These are phyloP conservation scores for Stereum hirsutum DNA, from an alignment of 1,284 basidiomycete species.

Conservation along the genomic window DNA sequence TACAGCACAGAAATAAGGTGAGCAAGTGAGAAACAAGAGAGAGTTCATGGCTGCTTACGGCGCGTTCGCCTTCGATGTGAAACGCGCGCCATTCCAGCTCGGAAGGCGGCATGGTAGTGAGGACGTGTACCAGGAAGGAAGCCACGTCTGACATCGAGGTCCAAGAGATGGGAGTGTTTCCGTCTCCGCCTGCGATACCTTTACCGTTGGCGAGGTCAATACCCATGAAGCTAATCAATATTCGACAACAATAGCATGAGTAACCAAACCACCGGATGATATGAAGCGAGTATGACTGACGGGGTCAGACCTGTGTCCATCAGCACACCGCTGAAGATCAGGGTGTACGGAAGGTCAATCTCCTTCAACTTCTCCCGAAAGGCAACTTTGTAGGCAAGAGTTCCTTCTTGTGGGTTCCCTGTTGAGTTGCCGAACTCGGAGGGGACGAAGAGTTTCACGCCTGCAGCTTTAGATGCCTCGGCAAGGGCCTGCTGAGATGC, in stretches of 20 bases:
- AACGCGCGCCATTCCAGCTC: constrained; percentile 22
- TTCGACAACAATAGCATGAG: too few relatives aligned
- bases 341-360: constrained; percentile 22
- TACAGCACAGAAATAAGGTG: background rate
- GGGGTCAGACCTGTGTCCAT: constrained; percentile 10
- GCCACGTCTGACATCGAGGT: constrained; percentile 24
- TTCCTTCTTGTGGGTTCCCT: constrained; percentile 17
- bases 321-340: constrained; percentile 22
- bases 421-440: constrained; percentile 25
- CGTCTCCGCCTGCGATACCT: constrained; percentile 22
- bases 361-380: constrained; percentile 19
- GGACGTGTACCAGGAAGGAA: constrained; percentile 25
- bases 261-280: constrained; percentile 3
- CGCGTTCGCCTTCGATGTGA: constrained; percentile 28
- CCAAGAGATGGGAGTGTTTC: constrained; percentile 19
- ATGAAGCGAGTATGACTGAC: background rate
- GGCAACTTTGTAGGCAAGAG: constrained; percentile 6
- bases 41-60: constrained; percentile 3
- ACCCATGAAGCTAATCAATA: constrained; percentile 11
- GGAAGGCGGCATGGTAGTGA: constrained; percentile 20
- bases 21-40: background rate
- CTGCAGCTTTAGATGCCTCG: constrained; percentile 26
- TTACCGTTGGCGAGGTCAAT: constrained; percentile 19
- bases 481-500: constrained; percentile 21
- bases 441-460: constrained; percentile 29